These are phyloP conservation scores for Meredithiella fracta DNA, from an alignment of 2,329 filamentous ascomycete species.

Conservation along the genomic window DNA sequence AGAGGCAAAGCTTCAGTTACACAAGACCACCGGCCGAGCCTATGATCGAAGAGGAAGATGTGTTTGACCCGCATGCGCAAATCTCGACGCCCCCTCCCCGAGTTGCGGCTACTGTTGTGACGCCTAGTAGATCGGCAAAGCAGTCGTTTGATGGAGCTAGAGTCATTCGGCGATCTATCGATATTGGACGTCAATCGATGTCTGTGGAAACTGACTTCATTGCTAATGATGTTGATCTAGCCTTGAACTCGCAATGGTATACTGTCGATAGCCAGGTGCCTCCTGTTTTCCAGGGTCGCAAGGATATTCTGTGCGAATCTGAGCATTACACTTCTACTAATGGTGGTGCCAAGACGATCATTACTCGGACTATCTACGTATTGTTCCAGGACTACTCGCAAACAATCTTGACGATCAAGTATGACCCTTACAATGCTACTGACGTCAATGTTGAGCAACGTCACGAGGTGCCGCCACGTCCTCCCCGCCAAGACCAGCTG, in stretches of 20 bases:
- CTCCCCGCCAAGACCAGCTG: conserved; percentile 79
- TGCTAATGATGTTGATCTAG: conserved; percentile 72
- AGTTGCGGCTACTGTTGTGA: conserved; percentile 20
- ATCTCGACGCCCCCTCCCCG: conserved; percentile 6
- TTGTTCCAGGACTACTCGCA: conserved; percentile 94
- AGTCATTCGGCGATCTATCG: conserved; percentile 48
- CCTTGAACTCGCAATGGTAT: conserved; percentile 69
- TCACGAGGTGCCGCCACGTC: conserved; percentile 67
- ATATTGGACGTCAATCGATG: conserved; percentile 51
- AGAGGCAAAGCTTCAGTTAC: conserved; percentile 13
- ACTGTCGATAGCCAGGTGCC: conserved; percentile 62
- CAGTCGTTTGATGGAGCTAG: conserved; percentile 47
- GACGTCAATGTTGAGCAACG: conserved; percentile 67
- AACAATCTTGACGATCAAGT: conserved; percentile 68
- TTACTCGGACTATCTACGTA: conserved; percentile 72
- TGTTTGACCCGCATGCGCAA: conserved; percentile 23
- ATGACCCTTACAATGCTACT: conserved; percentile 55
- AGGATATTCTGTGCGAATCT: conserved; percentile 67
- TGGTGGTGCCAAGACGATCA: conserved; percentile 49
- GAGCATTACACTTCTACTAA: conserved; percentile 59
- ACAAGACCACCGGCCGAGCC: conserved; percentile 21
- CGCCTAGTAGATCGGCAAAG: conserved; percentile 24
- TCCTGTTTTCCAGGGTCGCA: conserved; percentile 64
- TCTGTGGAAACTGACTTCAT: conserved; percentile 69
- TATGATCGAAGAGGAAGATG: conserved; percentile 29